phyloP scores from a whole-genome alignment of 2,329 filamentous ascomycete genomes.

The Pyrenophora seminiperda region DNA sequence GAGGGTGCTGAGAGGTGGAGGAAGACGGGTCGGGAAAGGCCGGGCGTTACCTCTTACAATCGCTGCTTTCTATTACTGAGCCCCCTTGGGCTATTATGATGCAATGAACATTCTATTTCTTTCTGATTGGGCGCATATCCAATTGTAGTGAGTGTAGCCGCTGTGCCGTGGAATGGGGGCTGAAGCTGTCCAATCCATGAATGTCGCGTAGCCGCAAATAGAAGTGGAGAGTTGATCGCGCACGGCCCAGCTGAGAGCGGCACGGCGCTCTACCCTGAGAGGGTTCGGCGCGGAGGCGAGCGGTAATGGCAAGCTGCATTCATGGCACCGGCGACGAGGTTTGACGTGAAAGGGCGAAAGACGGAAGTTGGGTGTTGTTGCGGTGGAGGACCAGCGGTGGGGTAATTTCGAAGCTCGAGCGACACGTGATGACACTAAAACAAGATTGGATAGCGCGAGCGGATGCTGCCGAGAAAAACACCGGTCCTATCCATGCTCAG shows the following conservation, averaged over 20 bases:
- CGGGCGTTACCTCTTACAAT: conserved; percentile 48
- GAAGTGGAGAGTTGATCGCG: conserved; percentile 42
- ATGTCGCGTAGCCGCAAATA: conserved; percentile 49
- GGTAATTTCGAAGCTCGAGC: conserved; percentile 34
- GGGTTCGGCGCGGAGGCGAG: conserved; percentile 10
- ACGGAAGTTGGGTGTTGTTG: conserved; percentile 31
- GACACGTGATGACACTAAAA: conserved; percentile 40
- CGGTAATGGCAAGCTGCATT: conserved; percentile 14
- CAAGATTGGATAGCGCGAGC: conserved; percentile 7
- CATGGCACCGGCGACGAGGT: too few species aligned
- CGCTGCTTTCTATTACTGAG: conserved; percentile 40
- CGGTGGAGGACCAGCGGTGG: conserved; percentile 38
- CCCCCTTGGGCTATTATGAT: conserved; percentile 36
- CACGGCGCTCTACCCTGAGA: conserved; percentile 29
- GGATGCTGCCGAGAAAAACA: conserved; percentile 24
- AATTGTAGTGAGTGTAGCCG: conserved; percentile 43
- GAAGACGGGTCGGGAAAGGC: conserved; percentile 32
- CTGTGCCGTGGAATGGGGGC: conserved; percentile 47
- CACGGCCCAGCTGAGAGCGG: conserved; percentile 38
- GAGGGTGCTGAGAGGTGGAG: conserved; percentile 36
- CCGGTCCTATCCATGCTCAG: conserved; percentile 17
- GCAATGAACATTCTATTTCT: conserved; percentile 35
- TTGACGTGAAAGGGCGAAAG: conserved; percentile 8
- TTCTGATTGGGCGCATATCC: conserved; percentile 42
- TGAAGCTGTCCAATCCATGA: conserved; percentile 48